phyloP scores from a whole-genome alignment of 441 rosid species.

The Metrosideros polymorpha region DNA sequence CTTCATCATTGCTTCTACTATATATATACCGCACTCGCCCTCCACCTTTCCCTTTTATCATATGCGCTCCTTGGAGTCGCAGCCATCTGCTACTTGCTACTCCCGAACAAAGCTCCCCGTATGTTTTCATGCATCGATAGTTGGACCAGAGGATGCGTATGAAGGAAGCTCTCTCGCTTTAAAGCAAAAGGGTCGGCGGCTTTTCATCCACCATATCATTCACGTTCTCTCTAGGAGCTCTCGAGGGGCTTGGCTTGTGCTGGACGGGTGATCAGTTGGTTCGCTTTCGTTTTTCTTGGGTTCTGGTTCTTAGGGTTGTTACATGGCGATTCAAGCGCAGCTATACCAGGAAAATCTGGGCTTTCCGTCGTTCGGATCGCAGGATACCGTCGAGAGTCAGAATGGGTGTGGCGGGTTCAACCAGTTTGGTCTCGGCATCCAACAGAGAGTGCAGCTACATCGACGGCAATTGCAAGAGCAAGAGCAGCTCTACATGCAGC shows the following conservation, averaged over 20 bases:
- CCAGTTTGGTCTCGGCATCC: conserved; percentile 12
- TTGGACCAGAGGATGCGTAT: not conserved
- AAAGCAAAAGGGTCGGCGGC: not conserved
- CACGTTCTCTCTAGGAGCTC: not conserved
- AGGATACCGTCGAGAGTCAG: conserved; percentile 19
- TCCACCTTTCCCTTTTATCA: not conserved
- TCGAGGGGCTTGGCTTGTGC: not conserved
- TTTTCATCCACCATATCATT: not conserved
- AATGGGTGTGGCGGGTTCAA: conserved; percentile 27
- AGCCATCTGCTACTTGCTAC: too few relatives aligned
- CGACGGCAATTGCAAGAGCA: not conserved
- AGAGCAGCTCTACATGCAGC: conserved; percentile 17
- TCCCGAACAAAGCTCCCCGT: too few relatives aligned
- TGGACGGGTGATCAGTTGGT: not conserved
- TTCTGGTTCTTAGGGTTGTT: not conserved
- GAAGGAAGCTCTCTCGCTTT: not conserved
- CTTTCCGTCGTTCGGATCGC: conserved; percentile 28
- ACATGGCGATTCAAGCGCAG: conserved; percentile 74
- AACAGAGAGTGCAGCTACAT: not conserved
- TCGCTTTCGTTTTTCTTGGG: not conserved
- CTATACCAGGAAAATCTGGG: conserved; percentile 25
- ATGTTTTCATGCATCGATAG: not conserved
- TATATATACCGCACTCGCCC: too few relatives aligned
- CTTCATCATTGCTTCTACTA: too few relatives aligned
- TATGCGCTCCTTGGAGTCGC: not conserved